phyloP scores from a whole-genome alignment of 2,329 filamentous ascomycete genomes.

The Rhinocladiella mackenziei region DNA sequence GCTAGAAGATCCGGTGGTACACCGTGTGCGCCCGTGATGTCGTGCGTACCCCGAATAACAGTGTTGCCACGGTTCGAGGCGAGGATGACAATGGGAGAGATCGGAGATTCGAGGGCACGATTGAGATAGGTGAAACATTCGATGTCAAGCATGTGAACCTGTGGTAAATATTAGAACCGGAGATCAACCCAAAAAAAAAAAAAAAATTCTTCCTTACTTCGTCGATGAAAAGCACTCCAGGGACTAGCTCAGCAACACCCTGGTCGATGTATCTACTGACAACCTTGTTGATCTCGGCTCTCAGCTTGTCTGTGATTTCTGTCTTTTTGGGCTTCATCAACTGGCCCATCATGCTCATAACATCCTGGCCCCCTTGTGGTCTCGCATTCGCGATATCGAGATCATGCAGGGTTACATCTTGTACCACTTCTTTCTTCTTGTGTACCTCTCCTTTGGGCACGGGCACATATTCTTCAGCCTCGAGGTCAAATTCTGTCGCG shows the following conservation, averaged over 20 bases:
- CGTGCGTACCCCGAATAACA: constrained; percentile 80
- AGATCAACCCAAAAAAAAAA: constrained; percentile 18
- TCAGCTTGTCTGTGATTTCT: constrained; percentile 96
- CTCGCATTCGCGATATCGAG: constrained; percentile 92
- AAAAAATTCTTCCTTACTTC: no score
- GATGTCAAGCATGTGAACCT: constrained; percentile 99
- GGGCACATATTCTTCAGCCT: constrained; percentile 97
- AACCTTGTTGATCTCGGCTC: constrained; percentile 96
- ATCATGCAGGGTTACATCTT: constrained; percentile 96
- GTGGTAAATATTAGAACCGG: constrained; percentile 26
- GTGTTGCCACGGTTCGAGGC: constrained; percentile 95
- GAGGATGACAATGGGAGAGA: constrained; percentile 94
- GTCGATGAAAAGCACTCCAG: constrained; percentile 96
- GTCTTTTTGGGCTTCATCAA: constrained; percentile 99
- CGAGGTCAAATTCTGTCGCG: constrained; percentile 95
- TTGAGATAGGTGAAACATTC: constrained; percentile 99
- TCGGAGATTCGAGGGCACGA: constrained; percentile 89
- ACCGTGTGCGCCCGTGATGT: constrained; percentile 80
- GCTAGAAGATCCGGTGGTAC: constrained; percentile 90
- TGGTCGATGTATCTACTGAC: constrained; percentile 99
- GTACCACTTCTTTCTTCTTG: constrained; percentile 99
- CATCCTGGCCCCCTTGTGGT: constrained; percentile 95
- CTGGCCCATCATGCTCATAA: constrained; percentile 99
- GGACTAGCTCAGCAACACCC: constrained; percentile 95
- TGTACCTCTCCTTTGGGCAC: constrained; percentile 98